These are phyloP conservation scores for Phycomyces blakesleeanus DNA, from an alignment of 192 early-diverging fungal genomes.

Conservation along the genomic window DNA sequence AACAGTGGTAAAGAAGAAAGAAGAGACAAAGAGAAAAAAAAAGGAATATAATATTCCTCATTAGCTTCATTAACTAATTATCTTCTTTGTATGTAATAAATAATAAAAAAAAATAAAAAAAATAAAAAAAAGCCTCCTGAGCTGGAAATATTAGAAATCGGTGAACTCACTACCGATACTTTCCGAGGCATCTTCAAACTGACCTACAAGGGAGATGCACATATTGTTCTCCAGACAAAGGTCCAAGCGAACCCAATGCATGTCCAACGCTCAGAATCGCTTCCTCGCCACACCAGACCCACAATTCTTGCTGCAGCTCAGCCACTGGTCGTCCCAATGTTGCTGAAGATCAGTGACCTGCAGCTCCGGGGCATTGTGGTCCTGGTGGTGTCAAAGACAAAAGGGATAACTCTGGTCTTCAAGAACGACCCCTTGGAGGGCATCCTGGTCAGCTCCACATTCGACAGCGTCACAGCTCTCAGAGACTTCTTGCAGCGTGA, in stretches of 20 bases:
- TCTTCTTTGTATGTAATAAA: too few species aligned
- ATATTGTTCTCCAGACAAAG: conserved; percentile 85
- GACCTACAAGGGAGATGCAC: conserved; percentile 90
- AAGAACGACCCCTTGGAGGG: conserved; percentile 96
- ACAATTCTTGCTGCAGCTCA: conserved; percentile 84
- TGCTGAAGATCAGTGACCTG: conserved; percentile 84
- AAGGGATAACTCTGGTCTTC: conserved; percentile 94
- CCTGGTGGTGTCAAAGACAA: conserved; percentile 88
- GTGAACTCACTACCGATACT: conserved; percentile 89
- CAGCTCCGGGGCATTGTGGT: conserved; percentile 89
- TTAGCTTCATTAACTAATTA: too few species aligned
- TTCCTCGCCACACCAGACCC: conserved; percentile 59
- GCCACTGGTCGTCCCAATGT: conserved; percentile 95
- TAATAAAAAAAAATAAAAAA: too few species aligned
- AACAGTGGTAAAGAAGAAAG: conserved; percentile 73
- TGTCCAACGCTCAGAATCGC: conserved; percentile 46
- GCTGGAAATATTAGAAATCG: conserved; percentile 96
- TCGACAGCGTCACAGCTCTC: conserved; percentile 89
- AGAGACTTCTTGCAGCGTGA: conserved; percentile 82
- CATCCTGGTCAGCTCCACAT: conserved; percentile 93
- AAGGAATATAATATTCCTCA: too few species aligned
- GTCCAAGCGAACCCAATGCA: conserved; percentile 90
- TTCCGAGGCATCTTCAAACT: conserved; percentile 97
- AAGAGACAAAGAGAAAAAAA: too few species aligned
- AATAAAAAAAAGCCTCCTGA: conserved; percentile 97